Evolutionary conservation across 148 eudicot genomes (phyloP).

Genomic region (Fagopyrum tataricum): DNA sequence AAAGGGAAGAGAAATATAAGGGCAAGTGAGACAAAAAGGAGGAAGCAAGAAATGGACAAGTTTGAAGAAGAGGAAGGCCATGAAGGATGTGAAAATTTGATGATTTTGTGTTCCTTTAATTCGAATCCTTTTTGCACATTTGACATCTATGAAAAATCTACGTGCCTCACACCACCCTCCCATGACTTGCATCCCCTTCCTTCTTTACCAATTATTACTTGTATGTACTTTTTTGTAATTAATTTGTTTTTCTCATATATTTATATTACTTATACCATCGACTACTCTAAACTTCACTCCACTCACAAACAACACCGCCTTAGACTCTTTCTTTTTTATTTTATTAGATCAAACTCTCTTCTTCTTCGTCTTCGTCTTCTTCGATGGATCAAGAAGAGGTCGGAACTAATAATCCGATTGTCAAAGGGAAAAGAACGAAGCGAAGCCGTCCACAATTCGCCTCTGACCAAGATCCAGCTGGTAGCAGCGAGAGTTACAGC

Average conservation of each 20-base stretch:
- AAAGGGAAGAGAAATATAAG: neutral
- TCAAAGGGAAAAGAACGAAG: slow-evolving; percentile 5
- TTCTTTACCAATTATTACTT: neutral
- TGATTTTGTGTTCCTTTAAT: neutral
- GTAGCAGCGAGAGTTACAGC: neutral
- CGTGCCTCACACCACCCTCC: slow-evolving; percentile 15
- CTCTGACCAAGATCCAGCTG: neutral
- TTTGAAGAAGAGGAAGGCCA: neutral
- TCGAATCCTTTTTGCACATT: neutral
- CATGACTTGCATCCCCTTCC: slow-evolving; percentile 4
- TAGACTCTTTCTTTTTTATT: slow-evolving; percentile 3
- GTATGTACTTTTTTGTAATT: neutral
- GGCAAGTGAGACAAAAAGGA: slow-evolving; percentile 1
- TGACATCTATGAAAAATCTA: neutral
- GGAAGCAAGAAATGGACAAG: neutral
- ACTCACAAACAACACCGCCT: neutral
- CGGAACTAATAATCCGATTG: neutral
- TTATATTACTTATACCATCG: slow-evolving; percentile 1
- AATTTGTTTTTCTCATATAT: slow-evolving; percentile 1
- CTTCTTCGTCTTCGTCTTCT: too few species aligned
- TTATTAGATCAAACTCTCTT: neutral
- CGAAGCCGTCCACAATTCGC: neutral
- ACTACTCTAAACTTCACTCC: slow-evolving; percentile 9
- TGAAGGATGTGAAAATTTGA: neutral
- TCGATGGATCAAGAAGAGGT: neutral